Base-by-base conservation (phyloP, 2,329 filamentous ascomycete species). In the Arthrobotrys sphaeroides region DNA sequence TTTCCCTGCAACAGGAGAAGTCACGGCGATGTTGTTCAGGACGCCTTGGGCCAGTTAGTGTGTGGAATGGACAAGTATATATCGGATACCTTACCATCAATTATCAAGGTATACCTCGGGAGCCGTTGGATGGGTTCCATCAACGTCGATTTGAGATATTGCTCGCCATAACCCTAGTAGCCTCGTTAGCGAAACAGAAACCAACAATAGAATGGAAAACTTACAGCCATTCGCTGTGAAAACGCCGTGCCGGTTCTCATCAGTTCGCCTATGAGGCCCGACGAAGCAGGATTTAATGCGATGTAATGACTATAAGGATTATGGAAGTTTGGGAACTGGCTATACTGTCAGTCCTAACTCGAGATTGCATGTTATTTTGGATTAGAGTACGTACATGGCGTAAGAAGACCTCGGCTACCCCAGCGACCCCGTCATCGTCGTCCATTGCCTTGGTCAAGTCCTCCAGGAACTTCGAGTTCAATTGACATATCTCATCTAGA, bases 111-210 rank as follows among this genome's bases (percentile, higher is more conserved):
- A 83, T 99, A 99, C 24, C 95, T 90, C 24, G 95, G 95, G 61
- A 99, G 86, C 61, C 95, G 88, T 82, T 99, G 95, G 0, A 99
- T 94, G 1, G 95, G 95, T 83, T 99, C 95, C 81, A 99, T 99
- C 65, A 99, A 87, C 77, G 95, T 88, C 2, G 95, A 98, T 55
- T 92, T 93, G 64, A 98, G 87, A 69, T 90, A 88, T 83, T 99
- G 95, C 82, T 98, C 95, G 66, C 95, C 94, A 1, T 91, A 91
- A 77, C 94, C 89, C 61, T 92, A 88, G 20, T 26, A 2, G 5
- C 12, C 20, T 13, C 5, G 53, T 7, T 31, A 18, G n/a, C n/a
- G 33, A 6, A 16, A 9, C 18, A n/a, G 20, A 45, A 7, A 10
- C 12, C 3, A 18, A 10, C 7, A 36, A 22, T 31, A 18, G 20